These are phyloP conservation scores for Penicillium soppii DNA, from an alignment of 495 filamentous ascomycete genomes.

Conservation along the genomic window DNA sequence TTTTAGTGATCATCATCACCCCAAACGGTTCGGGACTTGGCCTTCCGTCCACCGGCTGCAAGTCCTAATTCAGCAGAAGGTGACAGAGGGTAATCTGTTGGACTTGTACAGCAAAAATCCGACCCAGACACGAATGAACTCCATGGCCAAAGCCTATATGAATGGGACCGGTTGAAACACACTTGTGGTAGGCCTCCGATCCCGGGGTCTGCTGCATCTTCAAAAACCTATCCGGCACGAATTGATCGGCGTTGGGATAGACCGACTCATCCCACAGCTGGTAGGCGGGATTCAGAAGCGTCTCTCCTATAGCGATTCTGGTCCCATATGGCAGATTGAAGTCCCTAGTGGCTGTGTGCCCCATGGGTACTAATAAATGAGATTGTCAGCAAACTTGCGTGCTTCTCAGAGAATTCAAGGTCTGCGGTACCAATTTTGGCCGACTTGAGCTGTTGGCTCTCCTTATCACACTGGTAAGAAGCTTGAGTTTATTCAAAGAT, in stretches of 20 bases:
- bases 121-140: constrained; percentile 43
- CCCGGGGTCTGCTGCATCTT: neutral
- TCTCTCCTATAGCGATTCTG: neutral
- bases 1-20: too few species aligned
- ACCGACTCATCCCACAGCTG: neutral
- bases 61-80: constrained; percentile 15
- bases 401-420: too few species aligned
- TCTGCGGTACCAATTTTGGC: constrained; percentile 21
- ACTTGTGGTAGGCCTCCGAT: constrained; percentile 5
- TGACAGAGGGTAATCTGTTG: constrained; percentile 29
- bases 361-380: neutral
- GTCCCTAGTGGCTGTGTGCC: neutral
- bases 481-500: constrained; percentile 26
- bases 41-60: neutral
- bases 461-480: constrained; percentile 50
- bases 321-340: neutral
- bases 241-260: neutral
- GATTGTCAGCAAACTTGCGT: neutral
- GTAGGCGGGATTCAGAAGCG: neutral
- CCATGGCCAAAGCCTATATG: constrained; percentile 37
- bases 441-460: constrained; percentile 37
- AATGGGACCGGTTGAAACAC: constrained; percentile 26
- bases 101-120: constrained; percentile 36
- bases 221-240: neutral
- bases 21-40: neutral